A percentile compares a stretch with the other conserved stretches of the same genome.
Evolutionary conservation across 2,329 filamentous ascomycete genomes (phyloP).

Genomic region (Fusarium robinianum): DNA sequence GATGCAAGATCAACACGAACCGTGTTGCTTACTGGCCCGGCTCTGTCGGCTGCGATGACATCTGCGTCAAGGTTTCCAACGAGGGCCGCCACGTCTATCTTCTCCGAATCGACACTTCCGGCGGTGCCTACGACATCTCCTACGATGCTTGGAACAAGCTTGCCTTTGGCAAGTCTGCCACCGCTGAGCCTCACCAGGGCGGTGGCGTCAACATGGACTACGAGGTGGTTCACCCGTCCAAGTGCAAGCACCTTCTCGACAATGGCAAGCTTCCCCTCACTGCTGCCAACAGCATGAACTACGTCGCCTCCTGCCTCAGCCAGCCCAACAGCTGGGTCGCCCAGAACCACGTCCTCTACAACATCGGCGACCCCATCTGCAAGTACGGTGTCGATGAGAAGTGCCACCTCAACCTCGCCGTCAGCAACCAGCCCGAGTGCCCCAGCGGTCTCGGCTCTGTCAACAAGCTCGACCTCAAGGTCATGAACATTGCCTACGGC

Average conservation of each 20-base stretch:
- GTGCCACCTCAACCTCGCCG: constrained; percentile 53
- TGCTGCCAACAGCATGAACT: constrained; percentile 63
- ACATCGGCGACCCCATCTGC: constrained; percentile 57
- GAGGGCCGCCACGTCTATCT: constrained; percentile 58
- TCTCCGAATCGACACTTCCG: constrained; percentile 60
- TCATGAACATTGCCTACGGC: constrained; percentile 58
- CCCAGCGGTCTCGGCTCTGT: constrained; percentile 48
- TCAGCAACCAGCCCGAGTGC: constrained; percentile 58
- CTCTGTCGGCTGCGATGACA: constrained; percentile 56
- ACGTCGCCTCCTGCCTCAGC: constrained; percentile 51
- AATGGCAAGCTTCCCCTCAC: constrained; percentile 57
- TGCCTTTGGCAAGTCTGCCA: constrained; percentile 53
- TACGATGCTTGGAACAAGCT: constrained; percentile 68
- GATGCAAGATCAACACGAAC: constrained; percentile 65
- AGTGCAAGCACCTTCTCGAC: constrained; percentile 56
- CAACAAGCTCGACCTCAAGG: constrained; percentile 40
- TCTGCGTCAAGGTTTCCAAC: constrained; percentile 60
- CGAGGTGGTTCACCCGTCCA: constrained; percentile 51
- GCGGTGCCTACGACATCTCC: constrained; percentile 61
- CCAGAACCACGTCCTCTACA: constrained; percentile 57
- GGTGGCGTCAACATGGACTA: constrained; percentile 58
- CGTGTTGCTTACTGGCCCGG: constrained; percentile 65
- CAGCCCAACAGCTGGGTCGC: constrained; percentile 55
- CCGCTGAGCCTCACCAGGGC: constrained; percentile 50
- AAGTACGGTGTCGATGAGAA: constrained; percentile 55